Conservation (phyloP, 345 rosid species). For the Chamaenerion angustifolium region DNA sequence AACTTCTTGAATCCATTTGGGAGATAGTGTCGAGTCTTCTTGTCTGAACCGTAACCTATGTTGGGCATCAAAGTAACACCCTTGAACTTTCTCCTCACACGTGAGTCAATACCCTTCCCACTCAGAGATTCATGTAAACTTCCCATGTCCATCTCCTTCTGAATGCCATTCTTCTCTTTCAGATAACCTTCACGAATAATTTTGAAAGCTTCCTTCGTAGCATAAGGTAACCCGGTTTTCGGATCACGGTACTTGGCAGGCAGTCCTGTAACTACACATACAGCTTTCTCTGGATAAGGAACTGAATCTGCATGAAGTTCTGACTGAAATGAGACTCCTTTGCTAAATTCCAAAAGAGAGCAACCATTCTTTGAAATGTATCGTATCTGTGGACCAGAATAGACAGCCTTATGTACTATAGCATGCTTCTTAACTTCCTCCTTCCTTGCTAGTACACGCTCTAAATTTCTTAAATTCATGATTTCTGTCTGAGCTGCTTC, state of each 20-base stretch:
- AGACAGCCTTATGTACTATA: conserved; percentile 74
- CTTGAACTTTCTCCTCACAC: too few species aligned
- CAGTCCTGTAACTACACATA: conserved; percentile 76
- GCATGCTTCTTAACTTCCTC: conserved; percentile 98
- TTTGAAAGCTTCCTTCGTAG: conserved; percentile 78
- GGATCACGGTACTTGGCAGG: conserved; percentile 98
- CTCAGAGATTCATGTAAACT: conserved; percentile 39
- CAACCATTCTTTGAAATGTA: conserved; percentile 69
- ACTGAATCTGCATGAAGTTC: conserved; percentile 32
- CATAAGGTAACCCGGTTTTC: conserved; percentile 76
- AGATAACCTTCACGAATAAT: conserved; percentile 55
- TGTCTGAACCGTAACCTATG: too few species aligned
- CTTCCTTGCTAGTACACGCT: conserved; percentile 93
- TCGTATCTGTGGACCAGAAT: conserved; percentile 68
- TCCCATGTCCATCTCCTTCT: conserved; percentile 73
- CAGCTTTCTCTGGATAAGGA: conserved; percentile 67
- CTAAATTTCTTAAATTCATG: conserved; percentile 84
- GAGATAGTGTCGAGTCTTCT: too few species aligned
- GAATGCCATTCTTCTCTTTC: conserved; percentile 29
- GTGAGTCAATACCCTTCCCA: conserved; percentile 48
- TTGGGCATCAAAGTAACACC: too few species aligned
- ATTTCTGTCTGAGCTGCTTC: conserved; percentile 99
- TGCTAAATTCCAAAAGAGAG: conserved; percentile 59
- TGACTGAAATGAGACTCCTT: conserved; percentile 66
- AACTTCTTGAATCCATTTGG: too few species aligned